Percentiles rank a stretch among this genome's conserved stretches.
phyloP scores from a whole-genome alignment of 805 yeast genomes.

The Lachancea sp. region DNA sequence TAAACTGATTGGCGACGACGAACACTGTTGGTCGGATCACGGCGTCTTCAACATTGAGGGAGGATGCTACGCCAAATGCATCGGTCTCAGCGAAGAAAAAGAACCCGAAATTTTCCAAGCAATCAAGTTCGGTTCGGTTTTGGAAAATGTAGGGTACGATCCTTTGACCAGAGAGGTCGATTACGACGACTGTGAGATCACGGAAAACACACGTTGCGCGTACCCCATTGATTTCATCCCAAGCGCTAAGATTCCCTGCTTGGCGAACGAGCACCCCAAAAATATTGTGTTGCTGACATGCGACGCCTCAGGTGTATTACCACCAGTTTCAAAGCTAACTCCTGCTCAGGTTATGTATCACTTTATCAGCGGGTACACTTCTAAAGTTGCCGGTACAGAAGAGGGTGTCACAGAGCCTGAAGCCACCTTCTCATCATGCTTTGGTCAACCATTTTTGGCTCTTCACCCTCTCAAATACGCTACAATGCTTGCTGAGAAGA shows the following conservation, averaged over 20 bases:
- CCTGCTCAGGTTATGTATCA: conserved; percentile 98
- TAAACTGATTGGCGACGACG: conserved; percentile 94
- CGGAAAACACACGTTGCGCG: conserved; percentile 98
- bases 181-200: conserved; percentile 70
- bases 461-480: conserved; percentile 98
- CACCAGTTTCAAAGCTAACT: conserved; percentile 90
- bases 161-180: conserved; percentile 74
- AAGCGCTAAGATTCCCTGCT: conserved; percentile 92
- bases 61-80: conserved; percentile 98
- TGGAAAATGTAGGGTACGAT: conserved; percentile 90
- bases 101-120: conserved; percentile 98
- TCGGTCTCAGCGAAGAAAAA: conserved; percentile 80
- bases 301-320: conserved; percentile 96
- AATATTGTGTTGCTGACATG: conserved; percentile 90
- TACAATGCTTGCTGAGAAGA: conserved; percentile 90
- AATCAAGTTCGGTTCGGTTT: conserved; percentile 86
- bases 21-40: conserved; percentile 97
- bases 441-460: conserved; percentile 98
- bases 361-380: conserved; percentile 96
- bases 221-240: conserved; percentile 97
- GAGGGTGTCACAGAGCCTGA: conserved; percentile 98
- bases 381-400: conserved; percentile 99
- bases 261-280: conserved; percentile 83
- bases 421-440: conserved; percentile 97
- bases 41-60: conserved; percentile 99